These are phyloP conservation scores for Nicotiana noctiflora DNA, from an alignment of 257 asterid species.

Conservation along the genomic window DNA sequence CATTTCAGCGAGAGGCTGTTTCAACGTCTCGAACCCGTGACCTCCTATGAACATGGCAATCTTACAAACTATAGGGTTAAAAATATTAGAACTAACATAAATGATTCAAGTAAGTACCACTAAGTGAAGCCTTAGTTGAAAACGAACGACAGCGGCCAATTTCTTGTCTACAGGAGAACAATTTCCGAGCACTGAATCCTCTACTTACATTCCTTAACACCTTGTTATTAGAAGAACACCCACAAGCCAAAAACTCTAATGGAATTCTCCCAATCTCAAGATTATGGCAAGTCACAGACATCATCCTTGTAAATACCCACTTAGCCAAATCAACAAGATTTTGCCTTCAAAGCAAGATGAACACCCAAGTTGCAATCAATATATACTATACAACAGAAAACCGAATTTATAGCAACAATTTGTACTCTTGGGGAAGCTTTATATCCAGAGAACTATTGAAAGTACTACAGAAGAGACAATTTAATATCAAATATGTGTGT, in stretches of 20 bases:
- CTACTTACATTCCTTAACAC: constrained; percentile 41
- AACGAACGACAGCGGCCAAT: constrained; percentile 47
- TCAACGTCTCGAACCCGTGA: too few relatives aligned
- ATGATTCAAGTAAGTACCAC: constrained; percentile 32
- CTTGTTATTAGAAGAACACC: constrained; percentile 60
- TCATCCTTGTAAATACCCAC: constrained; percentile 34
- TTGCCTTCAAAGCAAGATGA: constrained; percentile 23
- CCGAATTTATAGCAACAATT: constrained; percentile 4
- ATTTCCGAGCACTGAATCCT: constrained; percentile 35
- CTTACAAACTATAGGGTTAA: neutral
- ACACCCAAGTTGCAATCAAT: constrained; percentile 20
- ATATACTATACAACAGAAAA: constrained; percentile 13
- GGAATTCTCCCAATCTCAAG: constrained; percentile 58
- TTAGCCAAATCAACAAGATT: constrained; percentile 12
- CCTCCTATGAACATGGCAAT: too few relatives aligned
- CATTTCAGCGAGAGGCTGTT: too few relatives aligned
- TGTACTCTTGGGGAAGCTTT: constrained; percentile 5
- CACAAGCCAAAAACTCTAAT: constrained; percentile 55
- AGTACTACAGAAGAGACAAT: neutral
- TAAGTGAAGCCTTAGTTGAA: constrained; percentile 57
- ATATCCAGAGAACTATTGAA: neutral
- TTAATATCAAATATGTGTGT: neutral
- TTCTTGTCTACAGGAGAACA: constrained; percentile 45
- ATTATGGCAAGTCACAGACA: constrained; percentile 62
- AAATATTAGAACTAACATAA: neutral